These are phyloP conservation scores for Spencermartinsiella europaea DNA, from an alignment of 805 yeast genomes.

Conservation along the genomic window DNA sequence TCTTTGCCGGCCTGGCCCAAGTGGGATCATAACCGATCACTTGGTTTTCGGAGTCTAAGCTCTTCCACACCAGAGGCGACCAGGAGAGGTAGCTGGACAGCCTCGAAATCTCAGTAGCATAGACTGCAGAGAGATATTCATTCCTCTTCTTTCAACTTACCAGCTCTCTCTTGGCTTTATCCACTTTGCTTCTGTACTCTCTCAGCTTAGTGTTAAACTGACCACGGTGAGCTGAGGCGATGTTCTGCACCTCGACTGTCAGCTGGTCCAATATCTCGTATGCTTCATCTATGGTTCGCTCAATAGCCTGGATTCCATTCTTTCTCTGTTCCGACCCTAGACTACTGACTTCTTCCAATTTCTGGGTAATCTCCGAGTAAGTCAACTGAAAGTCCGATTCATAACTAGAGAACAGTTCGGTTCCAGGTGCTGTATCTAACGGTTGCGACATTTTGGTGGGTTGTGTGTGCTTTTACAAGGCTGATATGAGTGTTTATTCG, in stretches of 20 bases:
- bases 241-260: conserved; percentile 76
- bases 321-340: conserved; percentile 45
- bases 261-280: conserved; percentile 77
- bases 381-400: conserved; percentile 71
- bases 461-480: too few relatives aligned
- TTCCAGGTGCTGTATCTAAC: conserved; percentile 14
- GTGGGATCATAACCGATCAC: too few relatives aligned
- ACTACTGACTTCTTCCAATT: conserved; percentile 50
- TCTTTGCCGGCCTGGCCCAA: too few relatives aligned
- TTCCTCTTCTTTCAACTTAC: too few relatives aligned
- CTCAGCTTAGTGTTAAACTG: conserved; percentile 71
- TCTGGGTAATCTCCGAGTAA: conserved; percentile 62
- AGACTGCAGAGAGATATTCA: too few relatives aligned
- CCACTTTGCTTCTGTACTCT: conserved; percentile 57
- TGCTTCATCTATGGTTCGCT: conserved; percentile 71
- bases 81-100: too few relatives aligned
- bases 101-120: too few relatives aligned
- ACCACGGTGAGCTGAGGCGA: conserved; percentile 71
- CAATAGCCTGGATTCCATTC: conserved; percentile 53
- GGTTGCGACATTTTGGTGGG: conserved; percentile 3
- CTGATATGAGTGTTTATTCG: too few relatives aligned
- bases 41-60: too few relatives aligned
- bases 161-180: conserved; percentile 45
- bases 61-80: too few relatives aligned
- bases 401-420: conserved; percentile 54